Evolutionary conservation across 1,139 yeast genomes (phyloP).

Genomic region (Debaryomycetaceae sp.): DNA sequence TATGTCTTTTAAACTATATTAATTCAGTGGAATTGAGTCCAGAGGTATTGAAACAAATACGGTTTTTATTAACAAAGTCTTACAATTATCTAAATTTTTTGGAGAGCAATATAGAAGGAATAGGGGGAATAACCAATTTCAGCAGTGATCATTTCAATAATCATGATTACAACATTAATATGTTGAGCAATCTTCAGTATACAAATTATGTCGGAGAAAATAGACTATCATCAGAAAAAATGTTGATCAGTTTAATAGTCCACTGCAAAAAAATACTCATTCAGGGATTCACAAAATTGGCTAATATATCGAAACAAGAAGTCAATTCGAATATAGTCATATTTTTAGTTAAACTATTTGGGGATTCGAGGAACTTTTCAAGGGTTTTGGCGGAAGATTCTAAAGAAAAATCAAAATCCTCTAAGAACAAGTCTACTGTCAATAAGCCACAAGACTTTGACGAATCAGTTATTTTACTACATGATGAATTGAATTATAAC

Average conservation of each 20-base stretch:
- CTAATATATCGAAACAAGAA: slow-evolving; percentile 30
- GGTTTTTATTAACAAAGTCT: slow-evolving; percentile 40
- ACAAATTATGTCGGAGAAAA: slow-evolving; percentile 21
- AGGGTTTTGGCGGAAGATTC: slow-evolving; percentile 16
- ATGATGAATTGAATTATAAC: slow-evolving; percentile 34
- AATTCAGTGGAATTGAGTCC: slow-evolving; percentile 39
- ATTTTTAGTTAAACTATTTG: slow-evolving; percentile 36
- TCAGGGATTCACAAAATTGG: slow-evolving; percentile 31
- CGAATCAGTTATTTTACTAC: slow-evolving; percentile 18
- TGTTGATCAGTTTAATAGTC: slow-evolving; percentile 31
- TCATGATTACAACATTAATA: slow-evolving; percentile 27
- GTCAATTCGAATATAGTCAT: slow-evolving; percentile 42
- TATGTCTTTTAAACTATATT: slow-evolving; percentile 41
- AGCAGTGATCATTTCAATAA: slow-evolving; percentile 25
- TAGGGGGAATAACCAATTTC: slow-evolving; percentile 36
- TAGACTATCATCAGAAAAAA: slow-evolving; percentile 24
- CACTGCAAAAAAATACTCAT: slow-evolving; percentile 34
- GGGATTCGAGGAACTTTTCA: slow-evolving; percentile 36
- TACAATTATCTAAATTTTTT: slow-evolving; percentile 41
- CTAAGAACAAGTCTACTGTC: slow-evolving; percentile 16
- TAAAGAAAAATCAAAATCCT: slow-evolving; percentile 22
- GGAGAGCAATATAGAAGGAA: slow-evolving; percentile 36
- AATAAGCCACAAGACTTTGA: slow-evolving; percentile 23
- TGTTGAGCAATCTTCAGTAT: slow-evolving; percentile 30
- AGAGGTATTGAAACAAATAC: slow-evolving; percentile 42